Evolutionary conservation across 192 early-diverging fungal genomes (phyloP).

Genomic region (Pilaira anomala): DNA sequence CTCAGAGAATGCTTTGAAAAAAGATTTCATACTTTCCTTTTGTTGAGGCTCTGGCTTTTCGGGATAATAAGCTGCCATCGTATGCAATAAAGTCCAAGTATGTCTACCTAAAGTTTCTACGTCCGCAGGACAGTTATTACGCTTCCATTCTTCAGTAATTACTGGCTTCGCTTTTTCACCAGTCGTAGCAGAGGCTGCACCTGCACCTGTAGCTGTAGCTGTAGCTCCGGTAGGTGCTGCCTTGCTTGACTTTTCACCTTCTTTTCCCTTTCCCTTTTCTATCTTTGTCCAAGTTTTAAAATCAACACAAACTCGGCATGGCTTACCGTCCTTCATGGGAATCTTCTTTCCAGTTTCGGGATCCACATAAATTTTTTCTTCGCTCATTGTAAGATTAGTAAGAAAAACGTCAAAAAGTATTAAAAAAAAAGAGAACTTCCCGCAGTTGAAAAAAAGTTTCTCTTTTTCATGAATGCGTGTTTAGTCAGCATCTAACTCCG

Average conservation of each 20-base stretch:
- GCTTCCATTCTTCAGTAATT: constrained; percentile 24
- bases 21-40: constrained; percentile 67
- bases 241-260: constrained; percentile 28
- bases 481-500: no score
- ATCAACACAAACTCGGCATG: constrained; percentile 76
- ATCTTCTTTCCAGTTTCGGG: constrained; percentile 39
- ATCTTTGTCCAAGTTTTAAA: constrained; percentile 68
- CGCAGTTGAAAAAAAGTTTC: no score
- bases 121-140: constrained; percentile 78
- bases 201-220: constrained; percentile 23
- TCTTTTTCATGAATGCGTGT: no score
- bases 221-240: constrained; percentile 10
- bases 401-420: no score
- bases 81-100: constrained; percentile 97
- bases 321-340: constrained; percentile 56
- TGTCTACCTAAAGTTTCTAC: constrained; percentile 73
- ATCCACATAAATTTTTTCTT: constrained; percentile 24
- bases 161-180: constrained; percentile 22
- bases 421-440: no score
- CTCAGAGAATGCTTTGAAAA: constrained; percentile 72
- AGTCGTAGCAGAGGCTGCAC: background rate
- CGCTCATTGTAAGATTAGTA: constrained; percentile 1
- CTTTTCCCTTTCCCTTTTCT: constrained; percentile 47
- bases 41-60: constrained; percentile 64
- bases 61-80: constrained; percentile 96